Conservation (phyloP, 352 stramenopile genomes). For the Globisporangium apiculatum region DNA sequence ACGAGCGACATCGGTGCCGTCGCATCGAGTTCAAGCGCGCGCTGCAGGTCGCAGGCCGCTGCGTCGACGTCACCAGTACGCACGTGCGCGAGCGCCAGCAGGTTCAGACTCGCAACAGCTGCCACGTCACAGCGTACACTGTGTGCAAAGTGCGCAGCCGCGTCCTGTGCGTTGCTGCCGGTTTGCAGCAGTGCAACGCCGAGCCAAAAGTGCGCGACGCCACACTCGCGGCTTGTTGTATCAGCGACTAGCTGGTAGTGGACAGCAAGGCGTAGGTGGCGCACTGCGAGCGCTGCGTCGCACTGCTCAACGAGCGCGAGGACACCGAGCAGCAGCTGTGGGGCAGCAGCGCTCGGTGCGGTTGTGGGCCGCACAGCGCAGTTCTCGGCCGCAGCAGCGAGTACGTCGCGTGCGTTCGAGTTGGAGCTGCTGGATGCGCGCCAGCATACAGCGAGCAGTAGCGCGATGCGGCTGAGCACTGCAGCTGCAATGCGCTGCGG, state of each 20-base stretch:
- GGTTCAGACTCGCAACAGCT: constrained; percentile 35
- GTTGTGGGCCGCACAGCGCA: neutral
- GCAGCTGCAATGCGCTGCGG: neutral
- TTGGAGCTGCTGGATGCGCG: neutral
- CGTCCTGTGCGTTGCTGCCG: constrained; percentile 8
- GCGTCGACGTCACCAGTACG: constrained; percentile 29
- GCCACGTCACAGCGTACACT: constrained; percentile 44
- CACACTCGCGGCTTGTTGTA: neutral
- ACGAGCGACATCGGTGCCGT: constrained; percentile 39
- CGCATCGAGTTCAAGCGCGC: constrained; percentile 50
- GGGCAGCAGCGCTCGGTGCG: too few relatives aligned
- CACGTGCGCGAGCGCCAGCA: constrained; percentile 40
- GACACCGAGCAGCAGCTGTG: constrained; percentile 27
- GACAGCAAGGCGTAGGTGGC: too few relatives aligned
- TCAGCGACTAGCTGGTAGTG: neutral
- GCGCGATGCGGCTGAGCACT: constrained; percentile 7
- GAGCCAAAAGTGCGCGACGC: constrained; percentile 50
- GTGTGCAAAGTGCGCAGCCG: constrained; percentile 24
- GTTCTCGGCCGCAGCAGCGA: neutral
- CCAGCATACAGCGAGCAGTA: constrained; percentile 7
- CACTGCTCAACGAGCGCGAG: constrained; percentile 22
- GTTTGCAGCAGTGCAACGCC: constrained; percentile 35
- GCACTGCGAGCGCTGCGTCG: constrained; percentile 3
- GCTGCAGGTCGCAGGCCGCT: constrained; percentile 38
- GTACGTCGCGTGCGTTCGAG: neutral